A percentile compares a stretch with the other conserved stretches of the same genome.
phyloP scores from a whole-genome alignment of 768 basidiomycete species.

The Rhizopogon vesiculosus region DNA sequence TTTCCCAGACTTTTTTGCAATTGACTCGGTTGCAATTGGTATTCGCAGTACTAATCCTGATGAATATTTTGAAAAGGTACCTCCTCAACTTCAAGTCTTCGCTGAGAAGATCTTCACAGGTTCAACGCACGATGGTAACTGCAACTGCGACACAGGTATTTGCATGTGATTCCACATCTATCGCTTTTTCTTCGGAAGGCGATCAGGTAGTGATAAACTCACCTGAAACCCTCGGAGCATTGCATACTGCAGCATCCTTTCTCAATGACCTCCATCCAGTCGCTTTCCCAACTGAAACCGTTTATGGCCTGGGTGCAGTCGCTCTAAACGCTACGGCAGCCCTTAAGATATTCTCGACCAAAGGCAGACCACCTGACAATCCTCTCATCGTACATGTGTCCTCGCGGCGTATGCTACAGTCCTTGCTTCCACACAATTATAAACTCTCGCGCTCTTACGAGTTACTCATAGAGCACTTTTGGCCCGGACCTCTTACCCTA shows the following conservation, averaged over 20 bases:
- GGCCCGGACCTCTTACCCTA: conserved; percentile 93
- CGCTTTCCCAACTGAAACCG: conserved; percentile 96
- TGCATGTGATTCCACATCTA: conserved; percentile 57
- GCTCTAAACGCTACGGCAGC: conserved; percentile 66
- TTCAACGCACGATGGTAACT: conserved; percentile 8
- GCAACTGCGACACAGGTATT: conserved; percentile 38
- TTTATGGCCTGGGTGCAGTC: conserved; percentile 93
- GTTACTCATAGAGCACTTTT: conserved; percentile 76
- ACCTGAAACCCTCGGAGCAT: conserved; percentile 44
- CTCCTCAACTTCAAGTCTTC: conserved; percentile 11
- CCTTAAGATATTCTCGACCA: conserved; percentile 75
- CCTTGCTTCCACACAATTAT: conserved; percentile 67
- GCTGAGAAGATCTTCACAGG: conserved; percentile 18
- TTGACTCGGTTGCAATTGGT: background rate
- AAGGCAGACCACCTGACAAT: conserved; percentile 93
- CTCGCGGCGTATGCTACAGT: conserved; percentile 72
- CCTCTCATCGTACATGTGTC: conserved; percentile 97
- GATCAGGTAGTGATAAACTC: conserved; percentile 47
- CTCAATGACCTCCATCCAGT: conserved; percentile 52
- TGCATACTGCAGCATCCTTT: conserved; percentile 52
- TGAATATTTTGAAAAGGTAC: conserved; percentile 4
- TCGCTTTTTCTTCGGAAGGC: conserved; percentile 43
- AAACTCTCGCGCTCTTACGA: conserved; percentile 60
- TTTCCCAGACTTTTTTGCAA: background rate
- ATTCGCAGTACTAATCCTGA: background rate